Evolutionary conservation across 768 basidiomycete genomes (phyloP), one percentile per base, ranked within the genome.

Genomic region (Lentinula raphanica): DNA sequence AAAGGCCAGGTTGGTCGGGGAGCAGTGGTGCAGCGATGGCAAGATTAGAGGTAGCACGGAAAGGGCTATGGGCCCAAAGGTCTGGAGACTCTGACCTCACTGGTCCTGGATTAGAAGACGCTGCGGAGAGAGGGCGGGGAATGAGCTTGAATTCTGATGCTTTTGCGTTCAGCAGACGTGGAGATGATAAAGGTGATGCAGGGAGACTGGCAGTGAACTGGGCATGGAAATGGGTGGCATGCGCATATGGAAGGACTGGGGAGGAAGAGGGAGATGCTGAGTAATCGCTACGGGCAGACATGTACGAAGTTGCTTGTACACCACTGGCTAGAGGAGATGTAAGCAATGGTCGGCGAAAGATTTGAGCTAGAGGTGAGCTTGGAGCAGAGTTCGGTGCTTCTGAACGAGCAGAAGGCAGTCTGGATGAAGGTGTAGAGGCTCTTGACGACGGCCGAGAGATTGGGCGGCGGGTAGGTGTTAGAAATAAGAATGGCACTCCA

Each of bases 11-110:
- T 58, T 81, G 82, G 60, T 92, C 90, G 48, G 91, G 88, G 45
- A 94, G 79, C 23, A 97, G 77, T 4, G 94, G 94, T 0, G 92
- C 90, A 7, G 94, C 94, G 60, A 96, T 94, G 35, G 94, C 94
- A 8, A 97, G 81, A 67, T 93, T 96, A 13, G 90, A 90, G 1
- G 86, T 83, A 0, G 85, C 84, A 60, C 90, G 80, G 31, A 79
- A 80, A 39, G 81, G 83, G 64, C 75, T 81, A 68, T 91, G 90
- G 2, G 91, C 84, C 93, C 94, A 96, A 54, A 93, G 69, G 75
- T 95, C 94, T 12, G 91, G 91, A 6, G 91, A 91, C n/a, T 90
- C 87, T 1, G 91, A 92, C 42, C 91, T 74, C 60, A 80, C 75
- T 5, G 77, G 82, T 58, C 71, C 79, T 51, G 81, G 86, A 66